Evolutionary conservation across 768 basidiomycete genomes (phyloP).

Genomic region (Leccinellum rugosiceps): DNA sequence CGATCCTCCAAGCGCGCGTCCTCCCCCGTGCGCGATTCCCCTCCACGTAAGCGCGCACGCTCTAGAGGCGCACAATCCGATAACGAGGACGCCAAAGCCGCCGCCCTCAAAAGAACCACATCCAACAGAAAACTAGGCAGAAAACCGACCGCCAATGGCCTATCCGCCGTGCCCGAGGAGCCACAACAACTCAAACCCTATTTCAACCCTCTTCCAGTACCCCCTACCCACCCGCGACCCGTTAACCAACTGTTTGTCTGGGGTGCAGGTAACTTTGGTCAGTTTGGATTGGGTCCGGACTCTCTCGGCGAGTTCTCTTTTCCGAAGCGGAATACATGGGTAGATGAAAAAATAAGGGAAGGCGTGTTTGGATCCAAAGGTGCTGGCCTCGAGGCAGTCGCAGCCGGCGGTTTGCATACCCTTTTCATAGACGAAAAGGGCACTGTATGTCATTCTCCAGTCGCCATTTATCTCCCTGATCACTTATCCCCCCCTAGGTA

Average conservation of each 20-base stretch:
- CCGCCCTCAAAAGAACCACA: conserved; percentile 24
- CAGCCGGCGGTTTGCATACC: conserved; percentile 86
- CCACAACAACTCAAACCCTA: conserved; percentile 50
- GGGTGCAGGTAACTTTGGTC: conserved; percentile 93
- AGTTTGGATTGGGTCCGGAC: conserved; percentile 87
- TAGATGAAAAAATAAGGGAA: conserved; percentile 69
- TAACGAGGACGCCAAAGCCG: conserved; percentile 38
- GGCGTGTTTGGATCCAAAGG: conserved; percentile 67
- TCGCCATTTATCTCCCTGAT: not conserved
- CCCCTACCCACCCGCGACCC: conserved; percentile 57
- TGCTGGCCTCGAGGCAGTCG: conserved; percentile 79
- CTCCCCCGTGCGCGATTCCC: conserved; percentile 45
- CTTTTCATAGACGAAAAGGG: conserved; percentile 88
- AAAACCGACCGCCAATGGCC: conserved; percentile 31
- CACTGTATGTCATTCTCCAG: conserved; percentile 54
- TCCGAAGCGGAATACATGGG: conserved; percentile 75
- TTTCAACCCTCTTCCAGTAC: conserved; percentile 62
- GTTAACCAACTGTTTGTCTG: conserved; percentile 77
- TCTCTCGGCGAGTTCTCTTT: conserved; percentile 67
- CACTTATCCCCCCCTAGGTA: conserved; percentile 43
- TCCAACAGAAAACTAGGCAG: conserved; percentile 27
- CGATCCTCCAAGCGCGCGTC: conserved; percentile 46
- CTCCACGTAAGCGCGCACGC: conserved; percentile 46
- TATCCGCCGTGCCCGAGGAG: conserved; percentile 30
- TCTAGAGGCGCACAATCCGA: conserved; percentile 37